Evolutionary conservation across 495 filamentous ascomycete species (phyloP).

Genomic region (Aspergillus ostianus): DNA sequence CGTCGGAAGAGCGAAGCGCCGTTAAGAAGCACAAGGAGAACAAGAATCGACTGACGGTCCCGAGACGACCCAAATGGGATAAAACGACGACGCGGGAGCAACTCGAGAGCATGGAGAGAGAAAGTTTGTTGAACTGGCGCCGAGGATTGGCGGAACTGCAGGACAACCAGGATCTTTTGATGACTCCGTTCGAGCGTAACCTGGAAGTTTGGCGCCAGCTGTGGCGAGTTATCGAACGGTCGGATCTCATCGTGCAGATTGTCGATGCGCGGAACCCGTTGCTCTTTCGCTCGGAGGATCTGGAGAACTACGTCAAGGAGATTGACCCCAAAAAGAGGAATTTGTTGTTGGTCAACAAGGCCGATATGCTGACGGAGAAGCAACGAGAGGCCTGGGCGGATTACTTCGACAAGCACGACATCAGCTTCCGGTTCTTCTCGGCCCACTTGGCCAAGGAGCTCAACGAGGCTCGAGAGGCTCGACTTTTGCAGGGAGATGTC

Average conservation of each 20-base stretch:
- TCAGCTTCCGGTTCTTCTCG: conserved; percentile 94
- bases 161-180: conserved; percentile 87
- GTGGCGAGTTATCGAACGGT: conserved; percentile 97
- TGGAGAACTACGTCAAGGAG: conserved; percentile 92
- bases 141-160: conserved; percentile 88
- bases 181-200: conserved; percentile 99
- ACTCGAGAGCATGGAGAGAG: conserved; percentile 75
- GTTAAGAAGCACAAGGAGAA: conserved; percentile 80
- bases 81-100: conserved; percentile 74
- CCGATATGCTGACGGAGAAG: conserved; percentile 93
- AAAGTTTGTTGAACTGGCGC: conserved; percentile 84
- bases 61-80: conserved; percentile 88
- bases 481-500: conserved; percentile 45
- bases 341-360: conserved; percentile 94
- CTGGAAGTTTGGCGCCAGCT: conserved; percentile 97
- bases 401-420: conserved; percentile 77
- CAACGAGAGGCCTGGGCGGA: conserved; percentile 86
- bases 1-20: conserved; percentile 76
- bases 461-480: conserved; percentile 73
- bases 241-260: conserved; percentile 95
- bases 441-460: conserved; percentile 85
- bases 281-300: conserved; percentile 88
- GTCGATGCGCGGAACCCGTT: conserved; percentile 96
- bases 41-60: conserved; percentile 76
- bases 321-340: conserved; percentile 87